Evolutionary conservation across 2,329 filamentous ascomycete species (phyloP), one percentile per base, ranked within the genome.

Genomic region (Botrytis byssoidea): DNA sequence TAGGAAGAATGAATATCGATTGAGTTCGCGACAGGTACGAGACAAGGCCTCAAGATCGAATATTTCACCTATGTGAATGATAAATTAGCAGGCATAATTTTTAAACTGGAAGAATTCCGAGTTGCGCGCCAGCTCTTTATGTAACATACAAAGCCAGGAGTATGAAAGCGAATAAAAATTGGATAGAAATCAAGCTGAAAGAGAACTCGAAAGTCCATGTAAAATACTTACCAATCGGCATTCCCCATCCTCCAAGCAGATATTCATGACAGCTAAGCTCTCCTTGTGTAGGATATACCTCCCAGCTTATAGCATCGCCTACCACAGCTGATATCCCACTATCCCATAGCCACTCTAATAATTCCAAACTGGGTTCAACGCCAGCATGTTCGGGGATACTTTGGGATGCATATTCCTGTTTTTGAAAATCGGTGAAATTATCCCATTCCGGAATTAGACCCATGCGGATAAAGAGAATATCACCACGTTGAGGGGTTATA

Each of bases 1-100:
- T 37, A 92, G 83, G 82, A 92, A 85, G 78, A 92, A 92, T 12
- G 84, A 86, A 81, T 88, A 91, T 42, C 85, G 82, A 16, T 84
- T 83, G 69, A 85, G 84, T 79, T 85, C 83, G 79, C 85, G 84
- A 77, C 89, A 89, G 51, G 86, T 85, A 64, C 83, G 67, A 5
- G 79, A 75, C 68, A 81, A 71, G 32, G 72, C 72, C 37, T 81
- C 80, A n/a, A 81, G 70, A 57, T 81, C 77, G 73, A 78, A 81
- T n/a, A 79, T 66, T 74, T 82, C 80, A 0, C 85, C 85, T 72
- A 22, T 42, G 25, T 10, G 8, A 12, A 37, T n/a, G 4, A 20
- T 14, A 14, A 22, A 7, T 72, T 32, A 55, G 61, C 18, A 42
- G 10, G 12, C 14, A 22, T 57, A 10, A 42, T 29, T 32, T 1